Percentiles rank a stretch among this genome's conserved stretches.
These are phyloP conservation scores for Blastocystis sp. DNA, from an alignment of 352 stramenopile species.

Conservation along the genomic window DNA sequence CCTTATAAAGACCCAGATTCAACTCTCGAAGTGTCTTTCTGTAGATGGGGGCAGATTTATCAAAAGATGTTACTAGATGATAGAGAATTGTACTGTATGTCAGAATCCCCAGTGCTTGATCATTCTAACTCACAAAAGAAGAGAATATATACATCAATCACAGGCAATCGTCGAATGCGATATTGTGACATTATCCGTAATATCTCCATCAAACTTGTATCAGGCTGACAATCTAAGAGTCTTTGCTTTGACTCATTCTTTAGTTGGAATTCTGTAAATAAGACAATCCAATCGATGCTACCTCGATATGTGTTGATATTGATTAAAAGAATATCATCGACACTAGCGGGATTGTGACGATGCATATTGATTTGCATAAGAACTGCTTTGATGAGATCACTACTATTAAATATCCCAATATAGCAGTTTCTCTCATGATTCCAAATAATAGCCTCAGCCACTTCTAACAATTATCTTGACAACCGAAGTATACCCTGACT, in stretches of 20 bases:
- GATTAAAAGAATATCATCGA: conserved; percentile 35
- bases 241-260: conserved; percentile 27
- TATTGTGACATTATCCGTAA: conserved; percentile 49
- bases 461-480: conserved; percentile 7
- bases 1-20: conserved; percentile 44
- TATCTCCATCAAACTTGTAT: conserved; percentile 30
- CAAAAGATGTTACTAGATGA: conserved; percentile 19
- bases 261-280: conserved; percentile 47
- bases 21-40: conserved; percentile 35
- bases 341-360: conserved; percentile 10
- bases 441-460: conserved; percentile 51
- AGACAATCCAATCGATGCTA: not conserved
- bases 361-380: conserved; percentile 60
- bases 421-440: conserved; percentile 53
- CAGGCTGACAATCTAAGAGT: conserved; percentile 17
- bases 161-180: conserved; percentile 28
- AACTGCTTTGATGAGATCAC: conserved; percentile 56
- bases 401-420: conserved; percentile 50
- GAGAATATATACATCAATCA: not conserved
- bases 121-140: not conserved
- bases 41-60: conserved; percentile 20
- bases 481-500: not conserved
- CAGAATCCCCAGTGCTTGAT: conserved; percentile 40
- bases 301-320: conserved; percentile 57
- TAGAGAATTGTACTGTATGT: conserved; percentile 43